phyloP scores from a whole-genome alignment of 306 rosid species.

The Purshia tridentata region DNA sequence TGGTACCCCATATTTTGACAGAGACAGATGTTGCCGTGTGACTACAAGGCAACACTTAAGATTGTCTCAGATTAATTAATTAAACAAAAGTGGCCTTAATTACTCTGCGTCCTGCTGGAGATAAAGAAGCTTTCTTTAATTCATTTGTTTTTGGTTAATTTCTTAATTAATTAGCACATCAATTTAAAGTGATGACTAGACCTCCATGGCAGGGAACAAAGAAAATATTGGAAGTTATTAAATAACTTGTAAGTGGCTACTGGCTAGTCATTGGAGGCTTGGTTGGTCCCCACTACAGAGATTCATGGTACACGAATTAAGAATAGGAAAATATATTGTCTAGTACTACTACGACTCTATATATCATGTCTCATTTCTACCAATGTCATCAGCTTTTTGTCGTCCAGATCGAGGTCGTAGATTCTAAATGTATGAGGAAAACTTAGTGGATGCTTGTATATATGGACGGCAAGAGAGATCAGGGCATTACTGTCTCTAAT shows the following conservation, averaged over 20 bases:
- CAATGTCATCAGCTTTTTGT: too few species aligned
- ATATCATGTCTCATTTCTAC: too few species aligned
- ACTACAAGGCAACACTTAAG: slow-evolving; percentile 31
- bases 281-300: slow-evolving; percentile 31
- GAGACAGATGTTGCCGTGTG: slow-evolving; percentile 42
- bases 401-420: too few species aligned
- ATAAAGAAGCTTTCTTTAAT: not conserved
- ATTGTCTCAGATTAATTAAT: slow-evolving; percentile 14
- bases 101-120: not conserved
- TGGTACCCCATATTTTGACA: slow-evolving; percentile 38
- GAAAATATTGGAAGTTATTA: not conserved
- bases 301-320: slow-evolving; percentile 36
- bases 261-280: slow-evolving; percentile 17
- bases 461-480: too few species aligned
- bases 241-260: not conserved
- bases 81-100: not conserved
- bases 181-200: not conserved
- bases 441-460: too few species aligned
- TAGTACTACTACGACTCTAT: too few species aligned
- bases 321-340: not conserved
- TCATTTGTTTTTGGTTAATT: not conserved
- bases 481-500: too few species aligned
- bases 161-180: slow-evolving; percentile 7
- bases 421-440: too few species aligned
- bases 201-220: not conserved